Base-by-base conservation (phyloP, 345 rosid species). In the Melastoma malabathricum region DNA sequence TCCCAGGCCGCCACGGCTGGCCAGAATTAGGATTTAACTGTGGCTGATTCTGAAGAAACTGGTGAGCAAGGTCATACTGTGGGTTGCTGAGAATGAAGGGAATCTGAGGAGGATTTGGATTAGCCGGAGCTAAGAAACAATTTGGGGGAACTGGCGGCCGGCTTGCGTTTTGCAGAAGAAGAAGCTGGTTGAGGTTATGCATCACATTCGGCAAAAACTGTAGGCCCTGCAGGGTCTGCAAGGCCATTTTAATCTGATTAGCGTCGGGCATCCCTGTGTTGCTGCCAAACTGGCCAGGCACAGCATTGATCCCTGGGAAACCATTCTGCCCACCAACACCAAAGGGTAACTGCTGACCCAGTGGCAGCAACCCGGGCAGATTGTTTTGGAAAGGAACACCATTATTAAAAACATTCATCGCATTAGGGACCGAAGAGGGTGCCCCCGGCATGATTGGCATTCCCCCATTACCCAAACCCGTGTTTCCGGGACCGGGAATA, bases 81-180 rank as follows among this genome's bases (percentile, higher is more conserved):
- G 71, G 67, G 62, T 69, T 75, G 57, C 72, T 69, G 44, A 81
- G 64, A 44, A 68, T 59, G 59, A 13, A 64, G 27, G 72, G 76
- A 67, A 54, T 62, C 6, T 55, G 41, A 34, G 41, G 12, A 9
- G 12, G 41, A 34, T 12, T 34, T 34, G 41, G 12, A 34, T 34
- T 34, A 34, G 41, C 41, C 2, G 41, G 41, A 34, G 41, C 41
- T 34, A 34, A 34, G 41, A 34, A 34, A 34, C 41, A 10, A 34
- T 34, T 34, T 9, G 41, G 41, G 9, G 12, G 41, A 34, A 34
- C 12, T 12, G 10, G 41, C 12, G 41, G 41, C 41, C 12, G 41
- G 41, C 41, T 9, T 0, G 41, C 41, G 9, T 9, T 57, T 66
- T 61, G 75, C 50, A 60, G 44, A 10, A 68, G 47, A 49, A 73